Evolutionary conservation across 2,329 filamentous ascomycete species (phyloP), one percentile per base, ranked within the genome.

Genomic region (Penicillium sp.): DNA sequence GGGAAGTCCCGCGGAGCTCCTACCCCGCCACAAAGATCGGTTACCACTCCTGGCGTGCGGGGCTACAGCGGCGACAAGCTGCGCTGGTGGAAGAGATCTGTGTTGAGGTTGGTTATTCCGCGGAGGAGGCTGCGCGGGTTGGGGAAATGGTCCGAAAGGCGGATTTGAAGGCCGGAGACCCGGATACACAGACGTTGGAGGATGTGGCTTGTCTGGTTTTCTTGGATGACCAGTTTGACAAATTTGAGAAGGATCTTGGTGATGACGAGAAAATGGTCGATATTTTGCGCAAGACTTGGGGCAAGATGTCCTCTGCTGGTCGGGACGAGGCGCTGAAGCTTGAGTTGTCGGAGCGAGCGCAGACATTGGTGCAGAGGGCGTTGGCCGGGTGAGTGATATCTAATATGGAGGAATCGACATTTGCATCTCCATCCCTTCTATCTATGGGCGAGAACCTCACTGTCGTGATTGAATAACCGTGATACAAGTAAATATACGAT

Each of bases 121-220:
- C 66, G 0, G 80, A 79, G 6, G 84, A 88, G 36, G 77, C 84
- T 6, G 78, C 78, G 49, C 77, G 85, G 27, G 83, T 93, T 1
- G 88, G 82, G 2, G 79, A 81, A n/a, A 73, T 94, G 70, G 87
- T 96, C 46, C 80, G 88, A 55, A 95, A 96, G 73, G 89, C 94
- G 68, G 84, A 85, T 49, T 73, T 95, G 60, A 80, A 79, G 65
- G 74, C 76, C 47, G 68, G 66, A 13, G 68, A 71, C 44, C 65
- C 73, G 20, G 76, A 79, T 52, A 85, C 87, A 48, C 88, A 93
- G 76, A 80, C 84, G 6, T 78, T 96, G 55, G 91, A 95, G 75
- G 91, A 95, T 73, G 88, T 91, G 39, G 91, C 91, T 3, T 95
- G 90, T 67, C 74, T 96, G 49, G 90, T 95, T 23, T 96, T 96